These are phyloP conservation scores for Fusarium globosum DNA, from an alignment of 2,329 filamentous ascomycete genomes.

Conservation along the genomic window DNA sequence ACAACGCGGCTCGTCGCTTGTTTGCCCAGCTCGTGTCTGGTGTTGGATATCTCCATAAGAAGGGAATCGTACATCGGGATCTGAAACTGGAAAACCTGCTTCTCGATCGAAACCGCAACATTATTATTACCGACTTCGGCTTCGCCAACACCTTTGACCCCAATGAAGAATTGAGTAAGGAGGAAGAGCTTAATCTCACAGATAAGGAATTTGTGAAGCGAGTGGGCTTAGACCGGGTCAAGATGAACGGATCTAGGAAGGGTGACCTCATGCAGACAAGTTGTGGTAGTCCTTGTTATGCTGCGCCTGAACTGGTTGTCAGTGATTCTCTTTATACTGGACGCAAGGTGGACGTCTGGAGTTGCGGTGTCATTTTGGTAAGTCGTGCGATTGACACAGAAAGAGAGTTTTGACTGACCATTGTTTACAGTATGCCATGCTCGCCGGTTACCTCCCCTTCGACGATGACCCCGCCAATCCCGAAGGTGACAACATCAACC, in stretches of 20 bases:
- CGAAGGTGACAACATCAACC: slow-evolving; percentile 98
- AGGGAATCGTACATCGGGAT: slow-evolving; percentile 97
- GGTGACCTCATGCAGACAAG: slow-evolving; percentile 99
- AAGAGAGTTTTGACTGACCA: slow-evolving; percentile 19
- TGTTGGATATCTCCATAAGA: slow-evolving; percentile 97
- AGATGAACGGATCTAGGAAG: slow-evolving; percentile 79
- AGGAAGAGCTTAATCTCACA: slow-evolving; percentile 86
- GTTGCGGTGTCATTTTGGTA: slow-evolving; percentile 97
- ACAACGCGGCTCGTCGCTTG: slow-evolving; percentile 86
- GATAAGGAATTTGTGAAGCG: slow-evolving; percentile 91
- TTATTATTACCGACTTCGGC: slow-evolving; percentile 99
- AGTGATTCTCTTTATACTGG: slow-evolving; percentile 98
- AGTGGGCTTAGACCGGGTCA: slow-evolving; percentile 83
- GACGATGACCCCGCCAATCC: slow-evolving; percentile 98
- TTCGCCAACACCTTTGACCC: slow-evolving; percentile 98
- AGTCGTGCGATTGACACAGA: slow-evolving; percentile 51
- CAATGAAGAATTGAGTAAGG: slow-evolving; percentile 85
- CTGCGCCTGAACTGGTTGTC: slow-evolving; percentile 94
- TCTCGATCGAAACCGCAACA: slow-evolving; percentile 95
- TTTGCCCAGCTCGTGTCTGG: slow-evolving; percentile 97
- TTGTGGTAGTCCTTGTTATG: slow-evolving; percentile 97
- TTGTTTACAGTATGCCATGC: slow-evolving; percentile 88
- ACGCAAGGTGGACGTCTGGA: slow-evolving; percentile 98
- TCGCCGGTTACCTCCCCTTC: slow-evolving; percentile 96
- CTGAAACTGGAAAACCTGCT: slow-evolving; percentile 96